Evolutionary conservation across 2,329 filamentous ascomycete species (phyloP).

Genomic region (Venturiaceae sp.): DNA sequence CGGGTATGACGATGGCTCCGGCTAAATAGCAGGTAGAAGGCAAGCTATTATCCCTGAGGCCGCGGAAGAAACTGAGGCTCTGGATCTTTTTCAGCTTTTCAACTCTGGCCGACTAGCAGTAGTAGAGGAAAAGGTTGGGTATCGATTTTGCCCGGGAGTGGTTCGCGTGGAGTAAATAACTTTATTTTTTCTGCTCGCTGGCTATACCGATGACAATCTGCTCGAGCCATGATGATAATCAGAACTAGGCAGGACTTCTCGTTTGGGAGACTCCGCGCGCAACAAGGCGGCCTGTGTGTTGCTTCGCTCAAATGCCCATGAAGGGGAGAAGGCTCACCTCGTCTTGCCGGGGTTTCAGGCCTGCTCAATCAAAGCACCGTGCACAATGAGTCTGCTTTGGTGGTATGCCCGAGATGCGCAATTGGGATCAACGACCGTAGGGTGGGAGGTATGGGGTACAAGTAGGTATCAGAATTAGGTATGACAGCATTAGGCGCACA

Average conservation of each 20-base stretch:
- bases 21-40: not conserved
- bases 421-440: not conserved
- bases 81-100: not conserved
- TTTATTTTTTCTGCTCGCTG: not conserved
- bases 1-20: not conserved
- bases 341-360: not conserved
- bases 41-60: not conserved
- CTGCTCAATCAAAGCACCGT: not conserved
- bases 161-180: not conserved
- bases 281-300: not conserved
- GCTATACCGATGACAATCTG: not conserved
- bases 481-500: not conserved
- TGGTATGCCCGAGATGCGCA: not conserved
- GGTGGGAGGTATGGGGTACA: not conserved
- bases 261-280: not conserved
- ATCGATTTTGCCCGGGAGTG: not conserved
- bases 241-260: not conserved
- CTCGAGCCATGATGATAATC: not conserved
- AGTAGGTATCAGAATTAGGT: not conserved
- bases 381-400: not conserved
- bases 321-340: not conserved
- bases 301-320: not conserved
- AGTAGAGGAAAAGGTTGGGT: not conserved
- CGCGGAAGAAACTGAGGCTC: not conserved
- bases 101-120: not conserved